Evolutionary conservation across 208 protist genomes (phyloP).

Genomic region (Porcisia deanei): DNA sequence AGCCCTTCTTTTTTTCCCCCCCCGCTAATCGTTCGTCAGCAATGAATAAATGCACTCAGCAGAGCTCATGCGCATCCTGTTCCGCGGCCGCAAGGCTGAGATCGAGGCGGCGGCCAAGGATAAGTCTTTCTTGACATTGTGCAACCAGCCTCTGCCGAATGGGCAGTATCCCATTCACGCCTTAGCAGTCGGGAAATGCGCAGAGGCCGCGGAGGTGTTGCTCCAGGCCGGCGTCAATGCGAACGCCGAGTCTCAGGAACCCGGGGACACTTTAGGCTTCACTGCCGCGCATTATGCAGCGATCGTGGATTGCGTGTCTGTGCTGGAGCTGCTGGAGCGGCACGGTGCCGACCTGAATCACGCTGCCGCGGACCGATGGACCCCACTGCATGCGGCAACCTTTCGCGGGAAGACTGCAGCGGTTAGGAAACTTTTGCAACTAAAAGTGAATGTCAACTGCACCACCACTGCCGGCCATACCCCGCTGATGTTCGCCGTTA

Average conservation of each 20-base stretch:
- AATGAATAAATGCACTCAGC: conserved; percentile 9
- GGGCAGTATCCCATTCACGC: conserved; percentile 62
- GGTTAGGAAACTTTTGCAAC: conserved; percentile 38
- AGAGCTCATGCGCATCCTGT: conserved; percentile 16
- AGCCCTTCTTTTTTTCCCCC: no score
- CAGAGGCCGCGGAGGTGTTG: conserved; percentile 37
- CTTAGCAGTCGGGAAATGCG: conserved; percentile 25
- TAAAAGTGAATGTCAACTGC: conserved; percentile 58
- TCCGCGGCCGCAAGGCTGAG: conserved; percentile 13
- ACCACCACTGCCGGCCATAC: conserved; percentile 39
- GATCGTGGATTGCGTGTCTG: conserved; percentile 25
- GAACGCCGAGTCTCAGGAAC: conserved; percentile 36
- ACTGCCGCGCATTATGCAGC: conserved; percentile 62
- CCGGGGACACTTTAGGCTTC: conserved; percentile 49
- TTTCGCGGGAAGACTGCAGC: conserved; percentile 45
- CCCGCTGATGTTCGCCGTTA: conserved; percentile 55
- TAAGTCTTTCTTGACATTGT: conserved; percentile 16
- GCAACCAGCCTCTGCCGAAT: conserved; percentile 27
- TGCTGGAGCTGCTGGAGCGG: conserved; percentile 43
- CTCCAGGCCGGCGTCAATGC: conserved; percentile 43
- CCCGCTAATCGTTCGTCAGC: no score
- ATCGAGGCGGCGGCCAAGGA: conserved; percentile 9
- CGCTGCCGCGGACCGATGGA: conserved; percentile 49
- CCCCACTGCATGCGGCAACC: conserved; percentile 59
- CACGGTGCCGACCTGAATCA: conserved; percentile 36